Base-by-base conservation (phyloP, 352 stramenopile genomes). In the Phytophthora quininea region DNA sequence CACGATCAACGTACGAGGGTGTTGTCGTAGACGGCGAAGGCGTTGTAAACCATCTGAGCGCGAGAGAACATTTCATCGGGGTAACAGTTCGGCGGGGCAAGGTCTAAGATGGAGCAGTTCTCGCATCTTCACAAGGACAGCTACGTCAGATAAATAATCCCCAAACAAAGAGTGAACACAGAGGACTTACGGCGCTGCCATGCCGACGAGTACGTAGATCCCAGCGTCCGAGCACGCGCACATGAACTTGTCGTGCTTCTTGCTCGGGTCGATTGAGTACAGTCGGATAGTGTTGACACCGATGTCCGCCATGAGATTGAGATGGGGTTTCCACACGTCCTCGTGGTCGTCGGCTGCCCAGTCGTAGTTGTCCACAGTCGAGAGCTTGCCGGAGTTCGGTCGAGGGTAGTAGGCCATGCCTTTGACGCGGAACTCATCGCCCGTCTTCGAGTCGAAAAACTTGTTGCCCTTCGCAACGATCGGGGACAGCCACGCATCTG, bases 231-330 rank as follows among this genome's bases (percentile, higher is more conserved):
- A 60, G 42, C 58, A 73, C 29, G 74, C 78, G 45, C 78, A 86
- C 78, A 86, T 86, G 61, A 86, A 86, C 64, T 86, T 84, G 74
- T 86, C 77, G 53, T 86, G 74, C 8, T 61, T 49, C 53, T 80
- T 75, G 58, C 62, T 63, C 15, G 77, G 77, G 54, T 86, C 73
- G 0, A 86, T 56, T 24, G 66, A 74, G 59, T 86, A 86, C 12
- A 86, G 43, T 0, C 77, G 77, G 12, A 86, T 58, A 3, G 70
- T 74, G 51, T 84, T 86, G 30, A 84, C 74, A 6, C 73, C 73
- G 3, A 84, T 42, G 7, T 79, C 66, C 19, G 73, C 58, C 47
- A 86, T 62, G 15, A 66, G 30, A 43, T 75, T 52, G 45, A 86
- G 48, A 37, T 86, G 71, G 31, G 67, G 66, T 9, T 47, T 54